phyloP scores from a whole-genome alignment of 257 asterid genomes.

The Knoxia roxburghii region DNA sequence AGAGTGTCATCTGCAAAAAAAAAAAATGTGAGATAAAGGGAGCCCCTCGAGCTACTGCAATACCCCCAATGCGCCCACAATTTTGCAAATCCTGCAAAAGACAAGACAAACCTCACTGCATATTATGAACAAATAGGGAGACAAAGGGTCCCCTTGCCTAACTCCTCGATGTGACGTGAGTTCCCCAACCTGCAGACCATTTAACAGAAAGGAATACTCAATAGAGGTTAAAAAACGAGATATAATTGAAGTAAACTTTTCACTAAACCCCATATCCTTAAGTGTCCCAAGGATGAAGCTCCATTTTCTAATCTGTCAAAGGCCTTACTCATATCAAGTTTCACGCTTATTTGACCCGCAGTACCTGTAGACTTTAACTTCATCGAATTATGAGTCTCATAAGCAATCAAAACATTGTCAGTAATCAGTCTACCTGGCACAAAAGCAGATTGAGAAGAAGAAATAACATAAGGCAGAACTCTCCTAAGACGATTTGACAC shows the following conservation, averaged over 20 bases:
- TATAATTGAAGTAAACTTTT: background rate
- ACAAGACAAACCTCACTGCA: background rate
- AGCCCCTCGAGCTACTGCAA: background rate
- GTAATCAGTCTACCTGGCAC: background rate
- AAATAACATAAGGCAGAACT: background rate
- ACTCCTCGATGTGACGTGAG: background rate
- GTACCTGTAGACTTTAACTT: background rate
- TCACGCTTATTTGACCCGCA: background rate
- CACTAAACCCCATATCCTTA: background rate
- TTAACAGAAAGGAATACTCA: background rate
- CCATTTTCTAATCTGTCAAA: background rate
- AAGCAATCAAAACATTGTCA: background rate
- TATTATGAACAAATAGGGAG: background rate
- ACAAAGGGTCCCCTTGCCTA: background rate
- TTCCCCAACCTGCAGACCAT: background rate
- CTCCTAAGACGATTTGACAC: background rate
- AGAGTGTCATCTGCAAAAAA: background rate
- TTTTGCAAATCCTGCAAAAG: background rate
- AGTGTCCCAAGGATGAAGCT: background rate
- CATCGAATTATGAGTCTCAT: background rate
- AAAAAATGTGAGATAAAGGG: background rate
- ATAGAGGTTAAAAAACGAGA: background rate
- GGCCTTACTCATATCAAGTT: background rate
- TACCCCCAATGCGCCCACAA: background rate
- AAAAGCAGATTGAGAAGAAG: background rate